A percentile compares a stretch with the other conserved stretches of the same genome.
Conservation (phyloP, 2,329 filamentous ascomycete species). For the Epichloe brachyelytri region DNA sequence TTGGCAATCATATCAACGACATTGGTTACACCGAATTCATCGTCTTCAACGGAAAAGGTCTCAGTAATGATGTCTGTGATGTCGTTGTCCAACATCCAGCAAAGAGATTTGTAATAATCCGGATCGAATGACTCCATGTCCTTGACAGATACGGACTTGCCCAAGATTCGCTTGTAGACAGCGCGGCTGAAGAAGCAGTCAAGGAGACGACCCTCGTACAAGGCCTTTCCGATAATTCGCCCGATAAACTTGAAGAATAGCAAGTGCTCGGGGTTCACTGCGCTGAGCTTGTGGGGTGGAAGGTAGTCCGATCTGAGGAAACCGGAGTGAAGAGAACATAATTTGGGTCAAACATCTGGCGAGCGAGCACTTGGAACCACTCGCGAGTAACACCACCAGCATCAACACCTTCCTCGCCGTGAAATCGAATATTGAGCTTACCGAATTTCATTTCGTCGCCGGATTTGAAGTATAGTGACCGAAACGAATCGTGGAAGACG, state of each 20-base stretch:
- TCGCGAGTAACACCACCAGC: slow-evolving; percentile 94
- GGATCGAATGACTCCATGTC: slow-evolving; percentile 98
- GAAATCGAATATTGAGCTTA: slow-evolving; percentile 95
- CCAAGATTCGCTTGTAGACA: slow-evolving; percentile 94
- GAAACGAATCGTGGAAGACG: slow-evolving; percentile 97
- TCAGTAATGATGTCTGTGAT: slow-evolving; percentile 97
- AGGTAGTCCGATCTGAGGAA: slow-evolving; percentile 92
- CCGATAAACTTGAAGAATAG: slow-evolving; percentile 99
- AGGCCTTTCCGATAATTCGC: slow-evolving; percentile 91
- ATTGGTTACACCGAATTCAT: slow-evolving; percentile 82
- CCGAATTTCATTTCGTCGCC: slow-evolving; percentile 98
- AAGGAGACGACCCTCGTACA: slow-evolving; percentile 89
- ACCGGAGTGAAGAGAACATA: slow-evolving; percentile 95
- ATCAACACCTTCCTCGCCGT: slow-evolving; percentile 94
- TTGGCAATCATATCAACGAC: slow-evolving; percentile 77
- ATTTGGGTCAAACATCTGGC: slow-evolving; percentile 98
- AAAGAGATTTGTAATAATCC: slow-evolving; percentile 96
- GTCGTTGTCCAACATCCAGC: slow-evolving; percentile 98
- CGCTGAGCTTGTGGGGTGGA: slow-evolving; percentile 92
- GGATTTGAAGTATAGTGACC: slow-evolving; percentile 92
- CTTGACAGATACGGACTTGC: slow-evolving; percentile 91
- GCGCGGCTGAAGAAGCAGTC: slow-evolving; percentile 99
- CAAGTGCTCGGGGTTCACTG: slow-evolving; percentile 88
- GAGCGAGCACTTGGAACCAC: slow-evolving; percentile 95
- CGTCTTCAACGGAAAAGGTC: slow-evolving; percentile 87